A percentile compares a stretch with the other conserved stretches of the same genome.
phyloP scores from a whole-genome alignment of 176 grass and related monocot genomes.

The Bonia amplexicaulis region DNA sequence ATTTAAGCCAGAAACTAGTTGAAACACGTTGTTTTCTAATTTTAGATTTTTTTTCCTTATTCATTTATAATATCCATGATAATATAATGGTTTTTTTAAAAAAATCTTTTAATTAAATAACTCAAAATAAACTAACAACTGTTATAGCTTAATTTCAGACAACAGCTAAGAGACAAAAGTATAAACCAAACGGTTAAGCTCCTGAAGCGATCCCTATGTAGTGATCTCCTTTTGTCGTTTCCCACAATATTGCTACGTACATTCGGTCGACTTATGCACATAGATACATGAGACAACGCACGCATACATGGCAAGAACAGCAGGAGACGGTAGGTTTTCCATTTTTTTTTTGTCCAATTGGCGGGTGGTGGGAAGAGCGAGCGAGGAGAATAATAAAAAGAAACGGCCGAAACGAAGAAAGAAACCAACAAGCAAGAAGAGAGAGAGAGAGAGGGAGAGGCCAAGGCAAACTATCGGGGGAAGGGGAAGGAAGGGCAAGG shows the following conservation, averaged over 20 bases:
- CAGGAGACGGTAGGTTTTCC: not conserved
- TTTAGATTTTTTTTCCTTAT: too few relatives aligned
- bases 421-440: conserved; percentile 3
- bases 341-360: not conserved
- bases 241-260: not conserved
- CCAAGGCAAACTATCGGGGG: not conserved
- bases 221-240: too few relatives aligned
- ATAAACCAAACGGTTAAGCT: too few relatives aligned
- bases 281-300: not conserved
- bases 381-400: not conserved
- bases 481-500: conserved; percentile 31
- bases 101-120: too few relatives aligned
- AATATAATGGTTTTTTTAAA: too few relatives aligned
- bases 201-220: not conserved
- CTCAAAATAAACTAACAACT: too few relatives aligned
- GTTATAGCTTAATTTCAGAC: too few relatives aligned
- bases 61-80: too few relatives aligned
- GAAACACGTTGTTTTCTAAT: too few relatives aligned
- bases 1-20: too few relatives aligned
- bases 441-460: not conserved
- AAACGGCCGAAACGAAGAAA: conserved; percentile 20
- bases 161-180: too few relatives aligned
- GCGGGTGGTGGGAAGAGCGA: conserved; percentile 10
- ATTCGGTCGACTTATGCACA: not conserved
- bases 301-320: conserved; percentile 15